Conservation (phyloP, 306 rosid species). For the Quercus suber region DNA sequence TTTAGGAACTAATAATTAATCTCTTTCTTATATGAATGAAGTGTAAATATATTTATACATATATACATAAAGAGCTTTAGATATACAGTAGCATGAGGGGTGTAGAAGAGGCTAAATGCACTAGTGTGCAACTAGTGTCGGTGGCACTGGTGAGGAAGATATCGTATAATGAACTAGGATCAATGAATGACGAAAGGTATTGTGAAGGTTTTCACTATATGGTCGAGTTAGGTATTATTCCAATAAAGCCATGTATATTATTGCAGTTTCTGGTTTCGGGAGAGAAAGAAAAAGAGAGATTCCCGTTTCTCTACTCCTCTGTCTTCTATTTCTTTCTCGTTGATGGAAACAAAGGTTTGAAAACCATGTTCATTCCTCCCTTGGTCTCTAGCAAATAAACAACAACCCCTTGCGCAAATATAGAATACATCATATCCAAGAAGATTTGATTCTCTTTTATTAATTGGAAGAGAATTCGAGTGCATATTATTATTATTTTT, state of each 20-base stretch:
- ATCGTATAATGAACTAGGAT: slow-evolving; percentile 21
- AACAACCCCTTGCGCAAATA: background rate
- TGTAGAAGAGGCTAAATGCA: slow-evolving; percentile 15
- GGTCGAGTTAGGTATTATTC: slow-evolving; percentile 48
- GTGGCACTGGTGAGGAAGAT: slow-evolving; percentile 27
- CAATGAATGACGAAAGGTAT: slow-evolving; percentile 46
- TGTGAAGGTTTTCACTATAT: slow-evolving; percentile 34
- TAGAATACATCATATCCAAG: too few species aligned
- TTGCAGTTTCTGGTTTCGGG: slow-evolving; percentile 27
- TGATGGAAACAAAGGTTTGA: slow-evolving; percentile 27
- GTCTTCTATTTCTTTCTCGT: slow-evolving; percentile 19
- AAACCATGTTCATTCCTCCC: slow-evolving; percentile 32
- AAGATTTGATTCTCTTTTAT: too few species aligned
- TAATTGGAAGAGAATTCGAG: too few species aligned
- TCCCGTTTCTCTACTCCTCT: slow-evolving; percentile 38
- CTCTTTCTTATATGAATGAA: background rate
- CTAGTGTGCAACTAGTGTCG: slow-evolving; percentile 29
- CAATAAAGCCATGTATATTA: slow-evolving; percentile 34
- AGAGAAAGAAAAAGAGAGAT: slow-evolving; percentile 31
- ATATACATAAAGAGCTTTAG: background rate
- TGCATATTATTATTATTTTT: too few species aligned
- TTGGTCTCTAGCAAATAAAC: slow-evolving; percentile 35
- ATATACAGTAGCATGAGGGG: background rate
- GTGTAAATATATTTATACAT: too few species aligned
- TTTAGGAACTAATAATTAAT: background rate